phyloP scores from a whole-genome alignment of 2,329 filamentous ascomycete genomes.

The Fusarium hostae region DNA sequence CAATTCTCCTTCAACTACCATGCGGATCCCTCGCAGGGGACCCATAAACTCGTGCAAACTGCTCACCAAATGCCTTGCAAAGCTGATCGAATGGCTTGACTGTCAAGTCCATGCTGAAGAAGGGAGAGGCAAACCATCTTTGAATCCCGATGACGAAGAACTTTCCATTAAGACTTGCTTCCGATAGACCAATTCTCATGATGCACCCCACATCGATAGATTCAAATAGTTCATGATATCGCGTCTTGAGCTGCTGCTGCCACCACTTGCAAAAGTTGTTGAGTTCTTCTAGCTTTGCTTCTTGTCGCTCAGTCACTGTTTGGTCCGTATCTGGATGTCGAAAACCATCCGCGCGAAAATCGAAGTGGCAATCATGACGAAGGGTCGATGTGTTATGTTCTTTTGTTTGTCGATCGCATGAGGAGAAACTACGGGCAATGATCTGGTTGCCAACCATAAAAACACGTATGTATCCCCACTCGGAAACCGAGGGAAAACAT shows the following conservation, averaged over 20 bases:
- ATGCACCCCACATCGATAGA: neutral
- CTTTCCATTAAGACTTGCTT: neutral
- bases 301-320: neutral
- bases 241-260: neutral
- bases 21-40: neutral
- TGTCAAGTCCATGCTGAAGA: neutral
- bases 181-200: neutral
- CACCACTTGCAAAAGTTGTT: neutral
- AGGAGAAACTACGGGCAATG: neutral
- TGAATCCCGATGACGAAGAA: neutral
- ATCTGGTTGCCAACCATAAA: neutral
- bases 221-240: neutral
- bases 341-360: neutral
- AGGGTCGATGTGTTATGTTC: neutral
- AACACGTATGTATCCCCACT: neutral
- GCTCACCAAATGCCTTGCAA: neutral
- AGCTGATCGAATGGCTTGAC: neutral
- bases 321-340: neutral
- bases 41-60: neutral
- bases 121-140: neutral
- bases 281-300: neutral
- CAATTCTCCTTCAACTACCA: neutral
- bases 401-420: neutral
- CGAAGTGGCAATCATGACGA: neutral
- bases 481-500: neutral